Conservation (phyloP, 2,329 filamentous ascomycete species). For the Dichotomopilus funicola region DNA sequence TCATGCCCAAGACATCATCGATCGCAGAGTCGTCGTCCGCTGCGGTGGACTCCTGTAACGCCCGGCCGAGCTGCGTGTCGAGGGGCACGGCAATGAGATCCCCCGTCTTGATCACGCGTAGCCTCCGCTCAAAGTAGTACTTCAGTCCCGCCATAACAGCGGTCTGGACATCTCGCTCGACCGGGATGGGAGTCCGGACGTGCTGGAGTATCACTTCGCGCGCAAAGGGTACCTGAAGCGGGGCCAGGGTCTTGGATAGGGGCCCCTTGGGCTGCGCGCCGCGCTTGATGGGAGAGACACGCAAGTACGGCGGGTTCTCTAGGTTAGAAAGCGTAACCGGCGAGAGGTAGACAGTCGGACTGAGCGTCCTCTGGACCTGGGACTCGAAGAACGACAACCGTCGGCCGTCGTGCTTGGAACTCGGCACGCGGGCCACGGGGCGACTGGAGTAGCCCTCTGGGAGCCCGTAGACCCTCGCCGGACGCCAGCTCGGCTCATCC, state of each 20-base stretch:
- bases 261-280: slow-evolving; percentile 44
- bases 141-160: slow-evolving; percentile 83
- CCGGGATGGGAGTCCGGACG: slow-evolving; percentile 80
- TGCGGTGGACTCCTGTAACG: slow-evolving; percentile 65
- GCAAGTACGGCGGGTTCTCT: slow-evolving; percentile 69
- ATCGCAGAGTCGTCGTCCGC: slow-evolving; percentile 56
- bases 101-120: slow-evolving; percentile 75
- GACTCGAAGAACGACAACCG: slow-evolving; percentile 60
- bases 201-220: slow-evolving; percentile 82
- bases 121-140: slow-evolving; percentile 76
- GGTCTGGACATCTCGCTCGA: slow-evolving; percentile 77
- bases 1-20: slow-evolving; percentile 60
- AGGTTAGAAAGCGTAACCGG: slow-evolving; percentile 84
- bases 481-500: slow-evolving; percentile 64
- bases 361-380: slow-evolving; percentile 55
- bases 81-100: slow-evolving; percentile 86
- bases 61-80: slow-evolving; percentile 75
- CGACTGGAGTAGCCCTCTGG: slow-evolving; percentile 65
- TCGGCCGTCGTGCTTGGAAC: slow-evolving; percentile 44
- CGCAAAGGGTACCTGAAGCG: slow-evolving; percentile 52
- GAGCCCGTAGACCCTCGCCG: slow-evolving; percentile 81
- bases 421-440: slow-evolving; percentile 54
- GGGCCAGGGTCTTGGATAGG: slow-evolving; percentile 49
- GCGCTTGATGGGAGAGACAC: slow-evolving; percentile 64
- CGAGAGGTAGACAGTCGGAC: slow-evolving; percentile 66